phyloP scores from a whole-genome alignment of 306 rosid species.

The Albizia julibrissin region DNA sequence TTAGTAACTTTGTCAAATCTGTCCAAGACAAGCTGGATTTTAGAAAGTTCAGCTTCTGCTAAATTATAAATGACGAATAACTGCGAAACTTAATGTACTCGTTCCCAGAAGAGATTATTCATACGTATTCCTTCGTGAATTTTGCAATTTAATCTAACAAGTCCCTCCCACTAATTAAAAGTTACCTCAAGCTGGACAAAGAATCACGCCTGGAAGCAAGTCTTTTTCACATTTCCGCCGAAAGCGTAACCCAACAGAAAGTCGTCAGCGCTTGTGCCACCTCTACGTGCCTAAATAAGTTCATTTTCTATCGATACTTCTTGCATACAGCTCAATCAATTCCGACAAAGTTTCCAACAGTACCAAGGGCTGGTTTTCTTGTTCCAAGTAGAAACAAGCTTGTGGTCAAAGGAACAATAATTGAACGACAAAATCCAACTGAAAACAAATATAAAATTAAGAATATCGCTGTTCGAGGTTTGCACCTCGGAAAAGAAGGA shows the following conservation, averaged over 20 bases:
- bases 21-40: constrained; percentile 17
- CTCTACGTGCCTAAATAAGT: constrained; percentile 3
- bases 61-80: background rate
- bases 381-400: constrained; percentile 5
- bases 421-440: background rate
- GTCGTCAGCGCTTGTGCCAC: constrained; percentile 23
- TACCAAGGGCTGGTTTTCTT: background rate
- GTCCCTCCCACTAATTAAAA: constrained; percentile 19
- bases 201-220: constrained; percentile 23
- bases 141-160: constrained; percentile 17
- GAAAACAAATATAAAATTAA: background rate
- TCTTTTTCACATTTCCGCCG: background rate
- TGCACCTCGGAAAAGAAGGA: background rate
- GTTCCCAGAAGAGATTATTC: background rate
- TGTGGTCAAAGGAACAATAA: constrained; percentile 48
- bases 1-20: background rate
- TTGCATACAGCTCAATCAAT: constrained; percentile 27
- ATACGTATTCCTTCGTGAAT: background rate
- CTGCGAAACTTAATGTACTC: background rate
- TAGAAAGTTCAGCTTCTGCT: constrained; percentile 10
- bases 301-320: constrained; percentile 29
- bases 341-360: constrained; percentile 24
- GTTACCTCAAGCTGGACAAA: constrained; percentile 31
- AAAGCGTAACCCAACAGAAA: constrained; percentile 2
- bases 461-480: background rate